These are phyloP conservation scores for Fusarium musae DNA, from an alignment of 2,329 filamentous ascomycete genomes.

Conservation along the genomic window DNA sequence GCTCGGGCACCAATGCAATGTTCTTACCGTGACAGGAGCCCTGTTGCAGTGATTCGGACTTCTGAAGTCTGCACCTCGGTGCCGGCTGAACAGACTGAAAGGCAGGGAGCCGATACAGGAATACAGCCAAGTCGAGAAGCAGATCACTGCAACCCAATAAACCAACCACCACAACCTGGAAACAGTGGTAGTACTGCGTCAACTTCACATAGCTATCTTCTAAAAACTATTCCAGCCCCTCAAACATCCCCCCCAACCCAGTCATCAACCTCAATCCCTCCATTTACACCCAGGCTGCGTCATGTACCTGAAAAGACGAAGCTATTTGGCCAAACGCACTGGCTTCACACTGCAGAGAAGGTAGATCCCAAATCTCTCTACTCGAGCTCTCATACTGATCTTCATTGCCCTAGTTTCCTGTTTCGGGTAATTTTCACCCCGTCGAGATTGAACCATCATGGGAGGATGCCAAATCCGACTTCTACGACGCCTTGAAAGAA, in stretches of 20 bases:
- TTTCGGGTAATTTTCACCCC: slow-evolving; percentile 41
- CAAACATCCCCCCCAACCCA: background rate
- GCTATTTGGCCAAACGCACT: slow-evolving; percentile 44
- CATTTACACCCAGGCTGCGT: slow-evolving; percentile 39
- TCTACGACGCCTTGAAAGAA: slow-evolving; percentile 37
- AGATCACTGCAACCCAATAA: slow-evolving; percentile 25
- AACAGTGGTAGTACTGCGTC: background rate
- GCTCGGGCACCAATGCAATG: slow-evolving; percentile 40
- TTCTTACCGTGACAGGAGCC: slow-evolving; percentile 39
- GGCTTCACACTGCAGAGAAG: slow-evolving; percentile 44
- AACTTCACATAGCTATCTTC: background rate
- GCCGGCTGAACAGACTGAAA: background rate
- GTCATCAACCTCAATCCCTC: slow-evolving; percentile 31
- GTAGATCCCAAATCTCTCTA: background rate
- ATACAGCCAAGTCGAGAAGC: background rate
- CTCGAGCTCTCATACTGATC: slow-evolving; percentile 1
- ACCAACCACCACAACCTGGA: background rate
- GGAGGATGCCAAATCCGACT: slow-evolving; percentile 40
- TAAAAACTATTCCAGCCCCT: background rate
- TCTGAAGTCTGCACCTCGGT: background rate
- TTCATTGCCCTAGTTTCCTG: slow-evolving; percentile 30
- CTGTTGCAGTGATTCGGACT: background rate
- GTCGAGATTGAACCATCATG: slow-evolving; percentile 41
- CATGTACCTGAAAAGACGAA: slow-evolving; percentile 45
- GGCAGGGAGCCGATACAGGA: slow-evolving; percentile 2